phyloP scores from a whole-genome alignment of 495 filamentous ascomycete genomes.

The Xylaria scruposa region DNA sequence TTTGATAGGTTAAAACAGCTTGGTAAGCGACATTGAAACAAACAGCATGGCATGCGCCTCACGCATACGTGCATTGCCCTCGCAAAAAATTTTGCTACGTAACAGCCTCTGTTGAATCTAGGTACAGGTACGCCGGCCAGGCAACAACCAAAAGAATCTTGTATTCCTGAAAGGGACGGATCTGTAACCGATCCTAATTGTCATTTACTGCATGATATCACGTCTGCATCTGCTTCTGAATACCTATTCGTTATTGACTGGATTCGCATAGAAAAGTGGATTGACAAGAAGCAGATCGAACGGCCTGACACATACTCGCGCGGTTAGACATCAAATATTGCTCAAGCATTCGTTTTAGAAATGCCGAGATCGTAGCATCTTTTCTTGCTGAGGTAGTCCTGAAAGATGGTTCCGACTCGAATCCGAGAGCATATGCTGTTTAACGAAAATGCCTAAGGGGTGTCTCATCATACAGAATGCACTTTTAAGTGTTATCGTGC shows the following conservation, averaged over 20 bases:
- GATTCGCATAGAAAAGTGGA: not conserved
- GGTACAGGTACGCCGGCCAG: not conserved
- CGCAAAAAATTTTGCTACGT: not conserved
- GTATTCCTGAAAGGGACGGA: not conserved
- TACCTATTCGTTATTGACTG: not conserved
- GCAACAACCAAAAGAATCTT: constrained; percentile 6
- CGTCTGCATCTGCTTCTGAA: not conserved
- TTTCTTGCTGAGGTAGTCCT: not conserved
- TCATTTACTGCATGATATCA: not conserved
- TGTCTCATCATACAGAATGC: not conserved
- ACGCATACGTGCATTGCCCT: not conserved
- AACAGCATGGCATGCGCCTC: not conserved
- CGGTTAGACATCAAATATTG: not conserved
- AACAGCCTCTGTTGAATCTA: not conserved
- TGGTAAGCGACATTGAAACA: not conserved
- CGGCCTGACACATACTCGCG: not conserved
- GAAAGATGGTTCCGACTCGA: not conserved
- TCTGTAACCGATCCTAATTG: not conserved
- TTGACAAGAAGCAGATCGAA: not conserved
- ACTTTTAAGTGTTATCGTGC: not conserved
- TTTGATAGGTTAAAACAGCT: not conserved
- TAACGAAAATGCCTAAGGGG: not conserved
- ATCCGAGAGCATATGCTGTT: not conserved
- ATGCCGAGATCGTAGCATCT: not conserved
- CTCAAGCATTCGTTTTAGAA: not conserved